phyloP scores from a whole-genome alignment of 805 yeast genomes.

The Cyberlindnera mississippiensis region DNA sequence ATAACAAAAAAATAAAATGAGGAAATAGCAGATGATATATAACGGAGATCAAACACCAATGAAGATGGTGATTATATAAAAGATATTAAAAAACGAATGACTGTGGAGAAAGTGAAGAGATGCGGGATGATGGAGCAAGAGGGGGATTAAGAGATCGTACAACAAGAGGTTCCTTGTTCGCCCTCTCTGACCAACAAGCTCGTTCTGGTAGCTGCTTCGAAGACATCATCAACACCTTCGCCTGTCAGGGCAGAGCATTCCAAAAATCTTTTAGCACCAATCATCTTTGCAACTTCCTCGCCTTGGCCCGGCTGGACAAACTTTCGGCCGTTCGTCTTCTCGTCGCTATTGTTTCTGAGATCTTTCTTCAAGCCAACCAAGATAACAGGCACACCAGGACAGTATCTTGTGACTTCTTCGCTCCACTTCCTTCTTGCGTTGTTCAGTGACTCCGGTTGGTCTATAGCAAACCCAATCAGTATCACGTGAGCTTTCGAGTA shows the following conservation, averaged over 20 bases:
- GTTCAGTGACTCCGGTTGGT: slow-evolving; percentile 77
- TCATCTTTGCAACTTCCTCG: slow-evolving; percentile 64
- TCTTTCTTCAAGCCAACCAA: slow-evolving; percentile 86
- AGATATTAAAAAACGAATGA: background rate
- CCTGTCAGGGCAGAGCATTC: slow-evolving; percentile 93
- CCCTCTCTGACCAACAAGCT: slow-evolving; percentile 55
- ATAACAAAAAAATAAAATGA: slow-evolving; percentile 1
- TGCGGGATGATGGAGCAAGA: background rate
- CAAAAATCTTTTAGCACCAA: slow-evolving; percentile 79
- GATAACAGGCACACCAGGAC: slow-evolving; percentile 75
- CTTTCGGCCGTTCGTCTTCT: slow-evolving; percentile 33
- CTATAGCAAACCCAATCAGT: slow-evolving; percentile 80
- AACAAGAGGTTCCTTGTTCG: slow-evolving; percentile 34
- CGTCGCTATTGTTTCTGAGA: slow-evolving; percentile 45
- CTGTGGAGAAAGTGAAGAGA: background rate
- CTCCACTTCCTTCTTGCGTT: slow-evolving; percentile 88
- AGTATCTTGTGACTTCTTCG: slow-evolving; percentile 72
- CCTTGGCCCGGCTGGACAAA: slow-evolving; percentile 56
- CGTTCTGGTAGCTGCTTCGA: slow-evolving; percentile 86
- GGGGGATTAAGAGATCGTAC: slow-evolving; percentile 31
- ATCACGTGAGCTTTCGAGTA: slow-evolving; percentile 86
- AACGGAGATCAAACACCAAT: background rate
- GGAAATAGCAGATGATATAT: too few relatives aligned
- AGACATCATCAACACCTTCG: slow-evolving; percentile 91
- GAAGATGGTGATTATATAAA: background rate